These are phyloP conservation scores for Amaranthus cruentus DNA, from an alignment of 148 eudicot genomes.

Conservation along the genomic window DNA sequence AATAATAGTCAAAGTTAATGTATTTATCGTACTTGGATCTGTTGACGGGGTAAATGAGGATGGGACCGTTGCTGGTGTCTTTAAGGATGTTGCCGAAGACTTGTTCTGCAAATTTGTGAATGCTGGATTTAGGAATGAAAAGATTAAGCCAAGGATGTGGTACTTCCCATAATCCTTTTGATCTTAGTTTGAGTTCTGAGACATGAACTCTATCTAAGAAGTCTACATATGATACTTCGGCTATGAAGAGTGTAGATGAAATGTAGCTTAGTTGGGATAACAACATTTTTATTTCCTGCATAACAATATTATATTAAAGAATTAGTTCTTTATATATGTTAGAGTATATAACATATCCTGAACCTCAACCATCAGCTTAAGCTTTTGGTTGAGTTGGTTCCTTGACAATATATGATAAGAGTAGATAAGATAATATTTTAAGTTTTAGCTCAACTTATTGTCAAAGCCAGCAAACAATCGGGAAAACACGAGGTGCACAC, in stretches of 20 bases:
- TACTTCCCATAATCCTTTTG: slow-evolving; percentile 74
- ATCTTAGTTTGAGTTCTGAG: slow-evolving; percentile 57
- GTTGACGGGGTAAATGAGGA: slow-evolving; percentile 77
- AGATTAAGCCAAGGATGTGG: slow-evolving; percentile 98
- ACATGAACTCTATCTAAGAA: slow-evolving; percentile 82
- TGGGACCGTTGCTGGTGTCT: slow-evolving; percentile 64
- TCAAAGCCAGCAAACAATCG: no score
- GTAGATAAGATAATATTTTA: no score
- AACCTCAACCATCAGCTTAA: no score
- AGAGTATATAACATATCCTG: no score
- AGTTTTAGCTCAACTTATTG: no score
- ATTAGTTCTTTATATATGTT: no score
- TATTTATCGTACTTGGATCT: slow-evolving; percentile 46
- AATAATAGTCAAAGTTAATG: no score
- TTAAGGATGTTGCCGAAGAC: slow-evolving; percentile 67
- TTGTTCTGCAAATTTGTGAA: slow-evolving; percentile 46
- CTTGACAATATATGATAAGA: no score
- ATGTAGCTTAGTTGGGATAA: slow-evolving; percentile 59
- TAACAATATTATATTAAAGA: not conserved
- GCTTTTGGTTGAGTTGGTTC: no score
- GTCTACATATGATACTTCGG: slow-evolving; percentile 58
- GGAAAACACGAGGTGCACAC: no score
- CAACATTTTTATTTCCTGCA: slow-evolving; percentile 55
- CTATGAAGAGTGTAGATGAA: slow-evolving; percentile 49
- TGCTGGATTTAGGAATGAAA: slow-evolving; percentile 57